Evolutionary conservation across 1,284 basidiomycete species (phyloP), one percentile per base, ranked within the genome.

Genomic region (Hypsizygus ulmarius): DNA sequence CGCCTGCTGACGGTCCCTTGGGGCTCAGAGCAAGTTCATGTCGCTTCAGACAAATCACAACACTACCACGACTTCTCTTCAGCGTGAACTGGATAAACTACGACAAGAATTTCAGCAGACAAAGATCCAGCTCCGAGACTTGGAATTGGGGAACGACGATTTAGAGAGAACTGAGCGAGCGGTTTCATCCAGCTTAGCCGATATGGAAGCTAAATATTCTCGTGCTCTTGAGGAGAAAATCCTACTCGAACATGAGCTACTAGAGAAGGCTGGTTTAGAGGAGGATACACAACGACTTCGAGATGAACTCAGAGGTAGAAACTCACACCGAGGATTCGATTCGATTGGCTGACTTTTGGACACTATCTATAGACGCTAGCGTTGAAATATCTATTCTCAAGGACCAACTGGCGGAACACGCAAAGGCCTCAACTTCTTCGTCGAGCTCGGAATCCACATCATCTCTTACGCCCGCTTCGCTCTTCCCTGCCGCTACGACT

Each of bases 91-190:
- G 51, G 95, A 97, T 60, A 85, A 77, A 50, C 72, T 87, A 39
- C 76, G 91, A 46, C 87, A 90, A 58, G 89, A 92, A 57, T 76
- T 87, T 55, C 90, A 93, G 65, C 81, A 79, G 53, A 73, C 84
- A 49, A 91, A 90, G 66, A 73, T 92, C 18, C 87, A 91, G 59
- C 71, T 93, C 25, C 83, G 92, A 9, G 93, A 96, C 60, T 75
- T 97, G 41, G 94, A 97, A 68, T 87, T 97, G 82, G 94, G 94
- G 30, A 97, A 97, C 61, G 94, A 97, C 62, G 93, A 97, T 68
- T 75, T 97, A 51, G 94, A 97, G 66, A 75, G 92, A 55, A 94
- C 88, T 64, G 93, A 95, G 62, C 82, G 93, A 16, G 93, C 93
- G 44, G 91, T 96, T 25, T 84, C 88, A 2, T 95, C 93, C 28